A percentile compares a stretch with the other conserved stretches of the same genome.
phyloP scores from a whole-genome alignment of 83 land plant species.

The Diphasiastrum complanatum region DNA sequence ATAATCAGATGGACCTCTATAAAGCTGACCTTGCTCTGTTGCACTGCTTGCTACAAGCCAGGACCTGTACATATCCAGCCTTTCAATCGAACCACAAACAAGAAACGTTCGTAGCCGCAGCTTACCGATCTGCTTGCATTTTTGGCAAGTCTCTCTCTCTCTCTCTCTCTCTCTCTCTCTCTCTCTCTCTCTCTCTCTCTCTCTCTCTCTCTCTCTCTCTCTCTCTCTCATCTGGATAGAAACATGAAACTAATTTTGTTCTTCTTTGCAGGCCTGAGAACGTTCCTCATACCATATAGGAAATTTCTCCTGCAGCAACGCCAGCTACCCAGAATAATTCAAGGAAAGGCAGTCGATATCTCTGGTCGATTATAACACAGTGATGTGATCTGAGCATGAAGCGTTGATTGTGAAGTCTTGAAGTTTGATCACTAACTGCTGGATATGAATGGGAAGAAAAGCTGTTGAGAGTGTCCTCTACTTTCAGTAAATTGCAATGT shows the following conservation, averaged over 20 bases:
- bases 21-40: slow-evolving; percentile 71
- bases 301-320: slow-evolving; percentile 44
- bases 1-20: slow-evolving; percentile 64
- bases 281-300: slow-evolving; percentile 68
- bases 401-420: no score
- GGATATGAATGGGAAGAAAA: no score
- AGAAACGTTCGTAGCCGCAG: slow-evolving; percentile 33
- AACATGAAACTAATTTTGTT: neutral
- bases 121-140: slow-evolving; percentile 51
- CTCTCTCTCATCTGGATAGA: neutral
- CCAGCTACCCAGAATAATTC: no score
- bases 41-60: slow-evolving; percentile 61
- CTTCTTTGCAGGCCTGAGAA: slow-evolving; percentile 49
- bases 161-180: neutral
- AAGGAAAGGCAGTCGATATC: no score
- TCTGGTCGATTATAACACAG: no score
- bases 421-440: no score
- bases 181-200: neutral
- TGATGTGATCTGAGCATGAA: no score
- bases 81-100: slow-evolving; percentile 34
- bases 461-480: no score
- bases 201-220: neutral
- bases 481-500: no score
- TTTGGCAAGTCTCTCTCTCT: slow-evolving; percentile 31
- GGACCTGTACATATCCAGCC: no score